Conservation (phyloP, 2,329 filamentous ascomycete species). For the Sclerotinia trifoliorum region DNA sequence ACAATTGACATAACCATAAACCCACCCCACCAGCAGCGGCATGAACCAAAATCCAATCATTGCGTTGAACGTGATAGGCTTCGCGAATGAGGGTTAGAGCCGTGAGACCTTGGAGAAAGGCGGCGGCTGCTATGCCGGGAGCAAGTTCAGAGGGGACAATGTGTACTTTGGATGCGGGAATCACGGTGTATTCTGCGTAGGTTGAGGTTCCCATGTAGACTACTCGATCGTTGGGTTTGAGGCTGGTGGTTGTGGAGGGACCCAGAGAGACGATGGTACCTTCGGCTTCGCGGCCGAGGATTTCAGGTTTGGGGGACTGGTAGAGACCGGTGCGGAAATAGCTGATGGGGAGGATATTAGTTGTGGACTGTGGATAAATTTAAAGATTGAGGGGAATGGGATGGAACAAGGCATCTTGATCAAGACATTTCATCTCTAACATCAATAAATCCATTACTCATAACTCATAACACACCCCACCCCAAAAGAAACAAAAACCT, state of each 20-base stretch:
- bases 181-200: constrained; percentile 58
- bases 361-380: background rate
- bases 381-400: background rate
- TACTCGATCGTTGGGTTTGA: constrained; percentile 67
- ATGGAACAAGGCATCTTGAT: background rate
- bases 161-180: constrained; percentile 54
- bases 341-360: constrained; percentile 38
- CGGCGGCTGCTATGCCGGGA: constrained; percentile 63
- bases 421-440: background rate
- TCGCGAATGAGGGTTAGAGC: constrained; percentile 78
- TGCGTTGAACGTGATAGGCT: constrained; percentile 66
- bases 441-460: background rate
- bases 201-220: constrained; percentile 59
- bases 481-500: constrained; percentile 22
- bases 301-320: constrained; percentile 66
- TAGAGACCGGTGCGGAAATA: constrained; percentile 93
- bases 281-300: constrained; percentile 76
- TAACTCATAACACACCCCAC: background rate
- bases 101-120: constrained; percentile 76
- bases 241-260: constrained; percentile 49
- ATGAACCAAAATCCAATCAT: constrained; percentile 80
- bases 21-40: constrained; percentile 84
- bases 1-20: constrained; percentile 70
- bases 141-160: constrained; percentile 63
- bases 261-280: constrained; percentile 67